Base-by-base conservation (phyloP, 2,329 filamentous ascomycete species). In the Trichophyton schoenleinii region DNA sequence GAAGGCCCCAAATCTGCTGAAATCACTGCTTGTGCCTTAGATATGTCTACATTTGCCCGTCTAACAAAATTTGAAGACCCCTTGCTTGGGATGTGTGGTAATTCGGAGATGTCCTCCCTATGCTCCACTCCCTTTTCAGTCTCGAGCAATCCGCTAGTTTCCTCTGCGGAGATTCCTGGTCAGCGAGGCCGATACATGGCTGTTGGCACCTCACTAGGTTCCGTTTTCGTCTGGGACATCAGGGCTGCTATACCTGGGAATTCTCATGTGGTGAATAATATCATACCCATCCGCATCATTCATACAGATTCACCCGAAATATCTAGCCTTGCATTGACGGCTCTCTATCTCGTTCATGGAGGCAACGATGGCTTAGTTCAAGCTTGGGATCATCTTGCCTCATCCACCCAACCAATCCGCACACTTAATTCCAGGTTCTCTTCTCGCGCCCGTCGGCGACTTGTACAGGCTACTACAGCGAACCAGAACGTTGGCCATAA, bases 321-420 rank as follows among this genome's bases (percentile, higher is more conserved):
- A 18, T 89, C 91, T 0, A 89, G 86, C 63, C 74, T 99, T 15
- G 94, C 87, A 4, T 73, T 96, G 55, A 90, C 91, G 0, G 88
- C 90, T 1, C 78, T 99, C 15, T 95, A 95, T 70, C 76, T 99
- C 15, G 88, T 97, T 5, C 89, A 96, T 71, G 94, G 94, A 58
- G 94, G 94, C 28, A 96, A 88, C 66, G 94, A 99, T 74, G 92
- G 94, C 0, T 82, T 97, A 2, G 92, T 96, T 3, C 94, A 97
- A 72, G 89, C 91, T 4, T 99, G 94, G 94, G 94, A 99, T 75
- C 89, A 88, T n/a, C 78, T 99, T 55, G 89, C 87, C 0, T 97
- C 92, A 1, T 87, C 82, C 0, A 74, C 81, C 18, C 84, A 87
- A 20, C 89, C 94, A 0, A 82, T 97, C 59, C 85, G 91, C 44